phyloP scores from a whole-genome alignment of 2,329 filamentous ascomycete genomes.

The Ophiostoma populinum region DNA sequence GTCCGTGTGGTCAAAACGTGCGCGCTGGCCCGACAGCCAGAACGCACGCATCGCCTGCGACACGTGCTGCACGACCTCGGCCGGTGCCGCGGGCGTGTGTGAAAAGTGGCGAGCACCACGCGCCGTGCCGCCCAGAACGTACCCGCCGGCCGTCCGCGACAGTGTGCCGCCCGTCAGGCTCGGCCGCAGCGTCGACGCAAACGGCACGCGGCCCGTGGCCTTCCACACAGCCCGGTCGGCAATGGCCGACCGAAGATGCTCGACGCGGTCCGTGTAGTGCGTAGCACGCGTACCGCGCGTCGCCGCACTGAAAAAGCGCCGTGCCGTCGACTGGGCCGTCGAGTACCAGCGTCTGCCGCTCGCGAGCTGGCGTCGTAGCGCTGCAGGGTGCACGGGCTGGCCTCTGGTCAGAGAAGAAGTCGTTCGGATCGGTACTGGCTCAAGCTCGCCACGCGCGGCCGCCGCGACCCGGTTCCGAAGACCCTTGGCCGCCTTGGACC shows the following conservation, averaged over 20 bases:
- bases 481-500: constrained; percentile 30
- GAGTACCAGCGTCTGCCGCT: constrained; percentile 24
- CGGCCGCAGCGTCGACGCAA: constrained; percentile 74
- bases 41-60: constrained; percentile 85
- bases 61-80: constrained; percentile 90
- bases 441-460: constrained; percentile 23
- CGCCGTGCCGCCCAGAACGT: constrained; percentile 50
- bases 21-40: constrained; percentile 76
- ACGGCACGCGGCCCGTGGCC: constrained; percentile 62
- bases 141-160: constrained; percentile 77
- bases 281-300: constrained; percentile 16
- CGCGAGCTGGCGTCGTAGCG: constrained; percentile 32
- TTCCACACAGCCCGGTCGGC: constrained; percentile 36
- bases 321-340: constrained; percentile 15
- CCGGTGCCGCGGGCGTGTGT: constrained; percentile 66
- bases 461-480: constrained; percentile 32
- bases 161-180: constrained; percentile 81
- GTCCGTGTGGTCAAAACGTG: constrained; percentile 66
- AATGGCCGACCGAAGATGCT: constrained; percentile 30
- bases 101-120: constrained; percentile 77
- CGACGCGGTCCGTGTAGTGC: constrained; percentile 28
- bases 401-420: constrained; percentile 15
- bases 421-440: constrained; percentile 27
- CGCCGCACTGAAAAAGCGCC: constrained; percentile 31
- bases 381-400: constrained; percentile 34